phyloP scores from a whole-genome alignment of 257 asterid species.

The Jacaranda mimosifolia region DNA sequence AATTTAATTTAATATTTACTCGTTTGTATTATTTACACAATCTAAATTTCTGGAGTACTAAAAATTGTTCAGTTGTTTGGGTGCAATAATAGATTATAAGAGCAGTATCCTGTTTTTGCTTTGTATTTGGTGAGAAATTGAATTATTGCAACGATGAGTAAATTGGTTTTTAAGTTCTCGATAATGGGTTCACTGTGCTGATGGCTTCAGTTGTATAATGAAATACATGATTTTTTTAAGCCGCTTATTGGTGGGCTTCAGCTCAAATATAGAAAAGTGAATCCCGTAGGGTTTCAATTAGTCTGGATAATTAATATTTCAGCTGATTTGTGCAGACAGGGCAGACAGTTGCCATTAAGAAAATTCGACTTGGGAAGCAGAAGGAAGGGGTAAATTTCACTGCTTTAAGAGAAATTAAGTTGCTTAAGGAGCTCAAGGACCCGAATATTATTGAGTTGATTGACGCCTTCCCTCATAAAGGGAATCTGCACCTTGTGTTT shows the following conservation, averaged over 20 bases:
- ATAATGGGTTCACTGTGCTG: neutral
- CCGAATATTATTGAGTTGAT: constrained; percentile 88
- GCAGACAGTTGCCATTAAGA: constrained; percentile 94
- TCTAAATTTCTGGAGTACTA: neutral
- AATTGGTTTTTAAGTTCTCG: constrained; percentile 9
- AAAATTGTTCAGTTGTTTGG: neutral
- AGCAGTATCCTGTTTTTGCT: neutral
- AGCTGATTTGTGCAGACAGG: constrained; percentile 63
- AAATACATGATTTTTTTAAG: neutral
- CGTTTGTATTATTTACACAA: neutral
- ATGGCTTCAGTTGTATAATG: neutral
- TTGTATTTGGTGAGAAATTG: neutral
- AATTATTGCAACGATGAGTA: neutral
- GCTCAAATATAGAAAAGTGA: neutral
- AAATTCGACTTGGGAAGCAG: constrained; percentile 93
- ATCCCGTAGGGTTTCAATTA: neutral
- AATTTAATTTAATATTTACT: neutral
- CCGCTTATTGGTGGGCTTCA: neutral
- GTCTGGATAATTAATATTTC: neutral
- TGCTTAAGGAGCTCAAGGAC: constrained; percentile 96
- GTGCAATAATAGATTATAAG: constrained; percentile 6
- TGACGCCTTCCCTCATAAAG: constrained; percentile 90
- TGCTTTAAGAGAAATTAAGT: constrained; percentile 90
- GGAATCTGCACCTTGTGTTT: constrained; percentile 96
- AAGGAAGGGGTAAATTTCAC: constrained; percentile 98